Evolutionary conservation across 2,329 filamentous ascomycete genomes (phyloP).

Genomic region (Lasiodiplodia theobromae): DNA sequence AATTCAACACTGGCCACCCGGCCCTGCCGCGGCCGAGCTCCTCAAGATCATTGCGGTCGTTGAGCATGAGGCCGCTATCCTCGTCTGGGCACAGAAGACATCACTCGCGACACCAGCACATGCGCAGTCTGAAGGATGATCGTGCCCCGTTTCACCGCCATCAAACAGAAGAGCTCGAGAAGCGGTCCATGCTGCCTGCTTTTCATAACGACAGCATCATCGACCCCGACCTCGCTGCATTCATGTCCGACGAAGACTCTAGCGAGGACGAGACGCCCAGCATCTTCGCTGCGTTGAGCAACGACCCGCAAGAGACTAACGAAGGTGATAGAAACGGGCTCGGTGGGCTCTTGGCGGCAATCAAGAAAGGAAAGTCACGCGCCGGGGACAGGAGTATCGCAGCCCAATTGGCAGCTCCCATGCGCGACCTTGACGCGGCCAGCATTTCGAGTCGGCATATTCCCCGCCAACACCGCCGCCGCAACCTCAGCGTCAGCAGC

Average conservation of each 20-base stretch:
- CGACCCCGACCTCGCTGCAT: conserved; percentile 92
- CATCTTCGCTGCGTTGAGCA: conserved; percentile 77
- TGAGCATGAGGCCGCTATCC: conserved; percentile 75
- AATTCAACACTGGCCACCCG: conserved; percentile 80
- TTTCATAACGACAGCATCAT: conserved; percentile 99
- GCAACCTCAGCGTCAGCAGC: conserved; percentile 86
- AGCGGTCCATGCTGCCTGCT: conserved; percentile 76
- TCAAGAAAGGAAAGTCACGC: conserved; percentile 77
- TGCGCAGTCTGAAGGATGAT: conserved; percentile 83
- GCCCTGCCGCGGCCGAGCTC: conserved; percentile 87
- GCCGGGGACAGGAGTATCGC: conserved; percentile 77
- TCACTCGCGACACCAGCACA: conserved; percentile 84
- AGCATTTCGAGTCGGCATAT: conserved; percentile 71
- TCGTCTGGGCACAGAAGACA: conserved; percentile 81
- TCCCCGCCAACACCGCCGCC: conserved; percentile 70
- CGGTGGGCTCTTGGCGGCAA: conserved; percentile 73
- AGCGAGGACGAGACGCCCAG: conserved; percentile 92
- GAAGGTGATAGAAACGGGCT: conserved; percentile 80
- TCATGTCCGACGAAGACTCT: conserved; percentile 92
- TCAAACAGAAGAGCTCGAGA: conserved; percentile 69
- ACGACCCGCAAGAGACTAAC: conserved; percentile 66
- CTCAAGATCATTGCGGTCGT: conserved; percentile 83
- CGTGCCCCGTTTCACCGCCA: conserved; percentile 87
- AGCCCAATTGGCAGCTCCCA: conserved; percentile 69
- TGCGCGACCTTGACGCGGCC: conserved; percentile 68